Percentiles rank a stretch among this genome's conserved stretches.
Evolutionary conservation across 805 yeast species (phyloP).

Genomic region (Candida pseudoglaebosa): DNA sequence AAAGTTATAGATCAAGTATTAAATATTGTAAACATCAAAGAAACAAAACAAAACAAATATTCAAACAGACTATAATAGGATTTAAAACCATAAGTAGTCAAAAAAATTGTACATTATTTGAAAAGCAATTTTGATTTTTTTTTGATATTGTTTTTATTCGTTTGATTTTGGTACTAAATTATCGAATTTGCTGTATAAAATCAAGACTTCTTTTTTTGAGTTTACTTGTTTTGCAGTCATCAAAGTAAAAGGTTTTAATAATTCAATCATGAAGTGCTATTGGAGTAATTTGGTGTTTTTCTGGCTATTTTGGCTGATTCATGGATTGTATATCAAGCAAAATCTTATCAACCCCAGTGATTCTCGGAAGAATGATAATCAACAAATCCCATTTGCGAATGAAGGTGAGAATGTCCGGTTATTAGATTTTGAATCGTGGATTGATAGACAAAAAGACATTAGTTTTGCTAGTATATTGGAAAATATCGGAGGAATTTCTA

Average conservation of each 20-base stretch:
- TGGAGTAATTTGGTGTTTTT: background rate
- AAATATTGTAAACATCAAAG: no score
- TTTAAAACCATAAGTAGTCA: no score
- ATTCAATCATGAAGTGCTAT: background rate
- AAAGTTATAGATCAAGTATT: no score
- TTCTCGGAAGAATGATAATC: background rate
- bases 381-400: background rate
- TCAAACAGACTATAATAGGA: no score
- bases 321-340: slow-evolving; percentile 1
- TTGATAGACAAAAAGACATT: slow-evolving; percentile 35
- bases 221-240: background rate
- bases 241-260: background rate
- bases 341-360: background rate
- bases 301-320: background rate
- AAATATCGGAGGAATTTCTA: slow-evolving; percentile 53
- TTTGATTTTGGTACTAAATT: no score
- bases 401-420: background rate
- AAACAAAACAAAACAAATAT: no score
- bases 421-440: slow-evolving; percentile 46
- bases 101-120: no score
- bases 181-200: background rate
- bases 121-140: no score
- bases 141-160: no score
- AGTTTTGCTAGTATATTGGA: slow-evolving; percentile 46
- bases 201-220: background rate